Percentiles rank a stretch among this genome's conserved stretches.
phyloP scores from a whole-genome alignment of 1,284 basidiomycete species.

The Microbotryum lychnidis-dioicae region DNA sequence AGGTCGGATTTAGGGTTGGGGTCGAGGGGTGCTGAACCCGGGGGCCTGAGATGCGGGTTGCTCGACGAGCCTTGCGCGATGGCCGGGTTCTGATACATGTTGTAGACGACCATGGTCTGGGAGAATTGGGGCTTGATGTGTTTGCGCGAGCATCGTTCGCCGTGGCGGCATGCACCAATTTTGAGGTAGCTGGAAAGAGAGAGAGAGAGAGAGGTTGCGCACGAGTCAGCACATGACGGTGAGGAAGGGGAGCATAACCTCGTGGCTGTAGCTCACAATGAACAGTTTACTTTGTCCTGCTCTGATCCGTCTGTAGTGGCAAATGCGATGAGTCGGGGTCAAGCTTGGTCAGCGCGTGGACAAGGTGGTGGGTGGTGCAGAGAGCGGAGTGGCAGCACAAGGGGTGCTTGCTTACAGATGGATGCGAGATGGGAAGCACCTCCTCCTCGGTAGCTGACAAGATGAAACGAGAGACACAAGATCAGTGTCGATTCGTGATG shows the following conservation, averaged over 20 bases:
- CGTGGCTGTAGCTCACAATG: constrained; percentile 22
- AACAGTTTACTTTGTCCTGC: constrained; percentile 38
- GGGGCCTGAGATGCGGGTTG: constrained; percentile 25
- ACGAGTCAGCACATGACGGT: background rate
- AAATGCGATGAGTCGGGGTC: background rate
- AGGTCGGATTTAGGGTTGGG: constrained; percentile 40
- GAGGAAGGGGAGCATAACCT: background rate
- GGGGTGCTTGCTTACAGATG: constrained; percentile 23
- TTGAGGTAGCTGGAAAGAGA: constrained; percentile 39
- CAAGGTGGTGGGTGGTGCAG: background rate
- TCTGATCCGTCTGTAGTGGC: constrained; percentile 34
- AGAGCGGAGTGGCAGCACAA: no score
- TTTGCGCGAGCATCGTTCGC: constrained; percentile 92
- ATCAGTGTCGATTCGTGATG: background rate
- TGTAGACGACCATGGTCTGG: constrained; percentile 86
- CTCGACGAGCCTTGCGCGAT: constrained; percentile 76
- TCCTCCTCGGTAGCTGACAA: constrained; percentile 13
- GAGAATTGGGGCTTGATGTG: constrained; percentile 97
- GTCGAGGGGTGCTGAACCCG: constrained; percentile 16
- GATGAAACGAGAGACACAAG: background rate
- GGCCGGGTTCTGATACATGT: constrained; percentile 97
- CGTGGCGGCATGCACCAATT: constrained; percentile 92
- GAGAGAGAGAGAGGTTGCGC: background rate
- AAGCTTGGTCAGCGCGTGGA: background rate
- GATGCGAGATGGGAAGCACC: constrained; percentile 29